Evolutionary conservation across 257 asterid genomes (phyloP).

Genomic region (Mentha longifolia): DNA sequence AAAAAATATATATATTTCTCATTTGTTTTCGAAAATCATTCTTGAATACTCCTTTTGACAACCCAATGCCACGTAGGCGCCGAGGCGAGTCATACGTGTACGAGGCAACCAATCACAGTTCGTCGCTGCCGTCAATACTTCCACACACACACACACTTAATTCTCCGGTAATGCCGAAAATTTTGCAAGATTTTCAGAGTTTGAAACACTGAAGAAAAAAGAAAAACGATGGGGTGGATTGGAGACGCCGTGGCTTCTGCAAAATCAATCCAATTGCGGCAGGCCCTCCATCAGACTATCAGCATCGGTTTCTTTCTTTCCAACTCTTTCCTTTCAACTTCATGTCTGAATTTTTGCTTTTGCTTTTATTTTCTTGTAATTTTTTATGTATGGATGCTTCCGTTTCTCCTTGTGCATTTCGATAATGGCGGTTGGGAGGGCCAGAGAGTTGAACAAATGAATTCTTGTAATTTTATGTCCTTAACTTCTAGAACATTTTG

Average conservation of each 20-base stretch:
- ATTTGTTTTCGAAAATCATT: too few species aligned
- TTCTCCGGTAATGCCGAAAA: conserved; percentile 2
- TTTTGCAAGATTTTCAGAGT: conserved; percentile 25
- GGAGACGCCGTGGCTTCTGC: conserved; percentile 43
- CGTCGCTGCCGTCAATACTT: conserved; percentile 39
- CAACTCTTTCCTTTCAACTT: background rate
- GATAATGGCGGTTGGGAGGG: background rate
- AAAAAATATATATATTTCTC: too few species aligned
- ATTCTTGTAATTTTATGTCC: background rate
- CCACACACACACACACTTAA: background rate
- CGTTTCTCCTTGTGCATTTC: conserved; percentile 5
- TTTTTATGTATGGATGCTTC: background rate
- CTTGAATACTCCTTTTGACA: background rate
- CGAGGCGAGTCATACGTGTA: conserved; percentile 27
- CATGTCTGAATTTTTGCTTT: conserved; percentile 4
- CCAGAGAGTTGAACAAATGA: background rate
- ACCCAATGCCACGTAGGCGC: conserved; percentile 38
- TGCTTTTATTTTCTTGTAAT: background rate
- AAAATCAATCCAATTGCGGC: conserved; percentile 56
- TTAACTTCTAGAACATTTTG: background rate
- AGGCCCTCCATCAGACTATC: conserved; percentile 54
- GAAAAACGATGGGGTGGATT: conserved; percentile 64
- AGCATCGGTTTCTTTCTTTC: conserved; percentile 52
- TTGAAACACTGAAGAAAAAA: conserved; percentile 22
- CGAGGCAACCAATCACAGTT: conserved; percentile 47